Base-by-base conservation (phyloP, 2,329 filamentous ascomycete species). In the Neoascochyta sp. region DNA sequence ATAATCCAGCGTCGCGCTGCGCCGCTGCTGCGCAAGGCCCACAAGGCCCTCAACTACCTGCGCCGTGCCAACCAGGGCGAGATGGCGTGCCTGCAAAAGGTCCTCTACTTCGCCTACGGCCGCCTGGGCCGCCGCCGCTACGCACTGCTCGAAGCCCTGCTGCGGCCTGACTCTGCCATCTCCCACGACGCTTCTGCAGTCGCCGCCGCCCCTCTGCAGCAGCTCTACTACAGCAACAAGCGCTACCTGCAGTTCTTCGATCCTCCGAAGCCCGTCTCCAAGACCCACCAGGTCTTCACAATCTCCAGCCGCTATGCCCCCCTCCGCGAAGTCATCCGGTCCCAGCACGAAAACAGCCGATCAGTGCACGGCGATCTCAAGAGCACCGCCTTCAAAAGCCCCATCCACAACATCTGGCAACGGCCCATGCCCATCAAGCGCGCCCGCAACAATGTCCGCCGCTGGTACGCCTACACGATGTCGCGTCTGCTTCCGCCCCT, bases 31-130 rank as follows among this genome's bases (percentile, higher is more conserved):
- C 38, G 42, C 14, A 49, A 47, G 15, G 57, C 43, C 9, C 48
- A 45, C 9, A 57, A 66, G 28, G 66, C 62, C 3, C 54, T 67
- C 16, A 63, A 70, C 19, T 59, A 59, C 5, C 54, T 77, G 6
- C 67, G 65, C 2, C 66, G 71, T 26, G 78, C 76, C 12, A 80
- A 80, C 45, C 60, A 71, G 35, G 78, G 77, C 37, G 73, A 78
- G 29, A 43, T 59, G 9, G 55, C 56, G 9, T 65, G 69, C 9
- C 54, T 81, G 11, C 61, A 71, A 24, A 73, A 69, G 32, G 63
- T 79, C 8, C 57, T 82, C 12, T 57, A 67, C 17, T 55, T 70
- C 36, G 67, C 76, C 9, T 81, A 81, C 46, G 78, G 76, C 9
- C 70, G 78, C 29, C 64, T 62, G 17, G 78, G 78, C 7, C 67